A percentile compares a stretch with the other conserved stretches of the same genome.
These are phyloP conservation scores for Arthrobotrys sphaeroides DNA, from an alignment of 2,329 filamentous ascomycete species.

Conservation along the genomic window DNA sequence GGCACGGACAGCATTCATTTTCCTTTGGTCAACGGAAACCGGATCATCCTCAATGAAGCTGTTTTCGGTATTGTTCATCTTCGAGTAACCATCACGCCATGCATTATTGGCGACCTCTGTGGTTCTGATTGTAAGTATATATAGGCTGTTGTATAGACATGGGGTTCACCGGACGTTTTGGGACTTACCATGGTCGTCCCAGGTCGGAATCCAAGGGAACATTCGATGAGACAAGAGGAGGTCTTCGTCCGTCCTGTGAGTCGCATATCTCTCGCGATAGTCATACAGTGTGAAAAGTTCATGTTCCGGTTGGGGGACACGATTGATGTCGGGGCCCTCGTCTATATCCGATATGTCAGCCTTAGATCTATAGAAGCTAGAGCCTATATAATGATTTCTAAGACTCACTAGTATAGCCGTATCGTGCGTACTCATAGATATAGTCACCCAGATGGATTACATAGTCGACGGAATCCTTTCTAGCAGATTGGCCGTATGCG, in stretches of 20 bases:
- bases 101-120: slow-evolving; percentile 71
- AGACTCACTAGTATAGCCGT: slow-evolving; percentile 61
- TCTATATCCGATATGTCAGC: neutral
- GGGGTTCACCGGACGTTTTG: slow-evolving; percentile 44
- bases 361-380: neutral
- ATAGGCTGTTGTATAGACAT: slow-evolving; percentile 20
- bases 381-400: too few relatives aligned
- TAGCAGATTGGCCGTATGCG: slow-evolving; percentile 68
- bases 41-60: slow-evolving; percentile 70
- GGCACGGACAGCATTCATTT: slow-evolving; percentile 76
- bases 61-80: slow-evolving; percentile 73
- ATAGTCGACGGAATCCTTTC: slow-evolving; percentile 71
- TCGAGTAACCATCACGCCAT: slow-evolving; percentile 70
- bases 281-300: slow-evolving; percentile 66
- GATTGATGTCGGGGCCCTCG: slow-evolving; percentile 64
- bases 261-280: slow-evolving; percentile 69
- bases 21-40: slow-evolving; percentile 74
- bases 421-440: slow-evolving; percentile 62
- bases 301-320: slow-evolving; percentile 67
- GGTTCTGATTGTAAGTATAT: slow-evolving; percentile 57
- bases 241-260: slow-evolving; percentile 71
- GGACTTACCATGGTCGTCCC: slow-evolving; percentile 68
- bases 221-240: slow-evolving; percentile 67
- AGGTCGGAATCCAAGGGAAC: slow-evolving; percentile 72
- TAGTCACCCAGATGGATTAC: slow-evolving; percentile 70